Conservation (phyloP, 352 stramenopile species). For the Aphanomyces euteiches region DNA sequence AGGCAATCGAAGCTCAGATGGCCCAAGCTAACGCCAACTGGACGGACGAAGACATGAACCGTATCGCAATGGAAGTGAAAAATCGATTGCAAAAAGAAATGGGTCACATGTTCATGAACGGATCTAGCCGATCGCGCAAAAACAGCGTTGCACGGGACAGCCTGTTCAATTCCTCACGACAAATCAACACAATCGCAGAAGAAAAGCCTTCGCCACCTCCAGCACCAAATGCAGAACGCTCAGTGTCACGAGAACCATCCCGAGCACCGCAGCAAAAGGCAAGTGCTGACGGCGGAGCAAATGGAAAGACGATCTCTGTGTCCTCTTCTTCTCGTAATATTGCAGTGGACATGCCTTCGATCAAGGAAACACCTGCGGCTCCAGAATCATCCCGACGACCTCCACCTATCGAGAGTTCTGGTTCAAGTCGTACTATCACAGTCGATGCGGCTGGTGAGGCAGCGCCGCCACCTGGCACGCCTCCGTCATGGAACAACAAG, state of each 20-base stretch:
- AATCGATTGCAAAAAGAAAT: conserved; percentile 82
- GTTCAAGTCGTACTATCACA: not conserved
- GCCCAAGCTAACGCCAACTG: conserved; percentile 78
- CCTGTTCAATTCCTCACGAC: not conserved
- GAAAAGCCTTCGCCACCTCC: not conserved
- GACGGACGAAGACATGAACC: conserved; percentile 87
- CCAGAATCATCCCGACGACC: not conserved
- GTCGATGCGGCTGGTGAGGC: conserved; percentile 34
- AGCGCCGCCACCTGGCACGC: conserved; percentile 39
- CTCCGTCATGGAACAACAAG: conserved; percentile 81
- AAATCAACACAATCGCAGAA: conserved; percentile 12
- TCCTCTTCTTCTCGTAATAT: conserved; percentile 20
- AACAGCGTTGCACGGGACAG: conserved; percentile 24
- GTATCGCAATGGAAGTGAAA: conserved; percentile 86
- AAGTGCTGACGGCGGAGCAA: not conserved
- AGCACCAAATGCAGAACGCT: not conserved
- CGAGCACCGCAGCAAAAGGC: not conserved
- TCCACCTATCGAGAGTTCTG: not conserved
- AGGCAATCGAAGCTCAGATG: conserved; percentile 82
- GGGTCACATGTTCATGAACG: conserved; percentile 31
- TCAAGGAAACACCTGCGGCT: not conserved
- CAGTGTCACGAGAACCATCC: not conserved
- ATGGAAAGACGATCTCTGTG: not conserved
- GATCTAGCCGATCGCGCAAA: conserved; percentile 25
- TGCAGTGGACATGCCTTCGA: not conserved